Base-by-base conservation (phyloP, 2,329 filamentous ascomycete genomes). In the Fulvia fulva region DNA sequence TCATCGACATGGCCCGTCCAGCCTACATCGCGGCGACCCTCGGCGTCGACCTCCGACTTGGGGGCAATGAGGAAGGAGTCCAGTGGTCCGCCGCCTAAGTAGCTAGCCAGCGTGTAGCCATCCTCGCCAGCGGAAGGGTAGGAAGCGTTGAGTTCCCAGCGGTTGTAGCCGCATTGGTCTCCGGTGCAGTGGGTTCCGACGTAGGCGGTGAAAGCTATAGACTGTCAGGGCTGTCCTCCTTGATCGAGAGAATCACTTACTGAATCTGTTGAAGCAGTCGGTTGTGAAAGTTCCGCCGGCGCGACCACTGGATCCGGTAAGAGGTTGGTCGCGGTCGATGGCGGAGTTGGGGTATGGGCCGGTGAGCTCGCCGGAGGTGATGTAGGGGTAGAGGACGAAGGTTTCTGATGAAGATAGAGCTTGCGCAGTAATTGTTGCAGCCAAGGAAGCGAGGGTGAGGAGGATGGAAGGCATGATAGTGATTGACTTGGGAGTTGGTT, bases 201-300 rank as follows among this genome's bases (percentile, higher is more conserved):
- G 30, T 60, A 60, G 37, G n/a, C 23, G 1, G 58, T 60, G 50
- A 60, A 60, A 32, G 51, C 28, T 32, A 32, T 7, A 2, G 28
- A n/a, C n/a, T n/a, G n/a, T n/a, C n/a, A n/a, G n/a, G n/a, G n/a
- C n/a, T n/a, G n/a, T n/a, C n/a, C n/a, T n/a, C n/a, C n/a, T n/a
- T n/a, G n/a, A n/a, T n/a, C n/a, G n/a, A n/a, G n/a, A n/a, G n/a
- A n/a, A n/a, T n/a, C 28, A 2, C 28, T 32, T 5, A 32, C 28
- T 28, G 22, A 51, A 50, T 22, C 58, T 32, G 37, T 60, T 60
- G 50, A 60, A 57, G 50, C 58, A 60, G 41, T 60, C 58, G 1
- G 49, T n/a, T n/a, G 53, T 54, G 21, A 43, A 60, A 9, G 37
- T 41, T 2, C 54, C 54, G 21, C 32, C 16, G 9, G 23, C 22